Percentiles rank a stretch among this genome's conserved stretches.
Conservation (phyloP, 2,329 filamentous ascomycete genomes). For the Aspergillus fumigatus region DNA sequence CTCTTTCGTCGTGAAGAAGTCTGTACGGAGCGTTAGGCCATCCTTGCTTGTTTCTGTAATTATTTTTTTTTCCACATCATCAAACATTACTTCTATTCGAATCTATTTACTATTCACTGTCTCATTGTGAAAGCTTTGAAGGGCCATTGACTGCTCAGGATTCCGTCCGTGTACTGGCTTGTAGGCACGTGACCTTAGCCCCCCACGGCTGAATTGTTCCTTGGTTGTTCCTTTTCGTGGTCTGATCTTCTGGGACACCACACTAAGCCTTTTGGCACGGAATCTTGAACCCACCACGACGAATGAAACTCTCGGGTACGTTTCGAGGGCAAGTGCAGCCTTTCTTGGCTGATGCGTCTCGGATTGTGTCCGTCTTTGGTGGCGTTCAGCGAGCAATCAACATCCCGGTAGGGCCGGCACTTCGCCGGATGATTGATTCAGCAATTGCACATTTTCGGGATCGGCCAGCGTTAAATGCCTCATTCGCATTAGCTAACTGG, state of each 20-base stretch:
- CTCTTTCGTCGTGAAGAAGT: neutral
- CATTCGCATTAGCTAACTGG: neutral
- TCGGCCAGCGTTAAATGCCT: neutral
- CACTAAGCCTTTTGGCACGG: neutral
- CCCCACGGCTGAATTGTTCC: neutral
- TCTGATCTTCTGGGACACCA: neutral
- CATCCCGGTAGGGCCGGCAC: neutral
- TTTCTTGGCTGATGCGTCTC: neutral
- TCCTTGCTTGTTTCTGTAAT: neutral
- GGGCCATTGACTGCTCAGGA: neutral
- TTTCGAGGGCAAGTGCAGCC: neutral
- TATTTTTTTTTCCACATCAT: neutral
- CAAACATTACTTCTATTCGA: neutral
- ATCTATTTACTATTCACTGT: neutral
- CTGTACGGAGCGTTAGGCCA: neutral
- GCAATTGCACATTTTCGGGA: neutral
- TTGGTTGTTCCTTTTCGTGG: neutral
- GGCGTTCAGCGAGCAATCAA: neutral
- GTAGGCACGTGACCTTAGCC: neutral
- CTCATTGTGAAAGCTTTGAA: neutral
- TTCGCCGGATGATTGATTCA: neutral
- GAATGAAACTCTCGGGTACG: neutral
- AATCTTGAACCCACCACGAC: neutral
- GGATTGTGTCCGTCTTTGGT: neutral
- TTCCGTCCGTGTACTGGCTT: neutral